Base-by-base conservation (phyloP, 441 rosid species). In the Cnidoscolus chayamansa region DNA sequence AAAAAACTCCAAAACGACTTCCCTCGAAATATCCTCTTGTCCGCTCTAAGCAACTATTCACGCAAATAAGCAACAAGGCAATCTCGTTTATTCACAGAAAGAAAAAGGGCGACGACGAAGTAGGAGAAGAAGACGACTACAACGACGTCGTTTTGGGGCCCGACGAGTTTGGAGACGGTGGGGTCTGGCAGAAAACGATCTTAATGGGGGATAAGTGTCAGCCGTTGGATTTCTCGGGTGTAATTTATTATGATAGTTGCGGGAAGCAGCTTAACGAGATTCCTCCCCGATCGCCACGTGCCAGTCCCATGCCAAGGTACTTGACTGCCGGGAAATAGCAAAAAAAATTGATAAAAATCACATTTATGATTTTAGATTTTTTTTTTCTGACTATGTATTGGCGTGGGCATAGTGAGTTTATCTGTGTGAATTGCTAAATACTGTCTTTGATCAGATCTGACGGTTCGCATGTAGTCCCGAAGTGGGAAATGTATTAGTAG, bases 191-290 rank as follows among this genome's bases (percentile, higher is more conserved):
- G 67, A 84, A 83, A 78, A 61, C 82, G 71, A 90, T 92, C 71
- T 73, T 92, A 80, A 90, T 92, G 97, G 97, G 97, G 63, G 92
- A 88, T 56, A 92, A 87, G 75, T 92, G 97, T 78, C 89, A 90
- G 85, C 97, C 96, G 74, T 79, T 90, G 84, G 85, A 85, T 77
- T 79, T 88, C 72, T 87, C 97, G 20, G 97, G 97, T 19, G 97
- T 82, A 37, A 90, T 92, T 40, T 90, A 88, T 67, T 92, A 92
- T 35, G 96, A 92, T 68, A 75, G 82, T 69, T 13, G 25, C 53
- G 97, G 97, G 54, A 86, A 79, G 63, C 86, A 81, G 74, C 76
- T 87, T 10, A 35, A 77, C 20, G 83, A 88, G 77, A 69, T 76
- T 62, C 95, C 97, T 70, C 53, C 76, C 7, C 77, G 90, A 16